Percentiles rank a stretch among this genome's conserved stretches.
Conservation (phyloP, 768 basidiomycete genomes). For the Leccinum barrowsii region DNA sequence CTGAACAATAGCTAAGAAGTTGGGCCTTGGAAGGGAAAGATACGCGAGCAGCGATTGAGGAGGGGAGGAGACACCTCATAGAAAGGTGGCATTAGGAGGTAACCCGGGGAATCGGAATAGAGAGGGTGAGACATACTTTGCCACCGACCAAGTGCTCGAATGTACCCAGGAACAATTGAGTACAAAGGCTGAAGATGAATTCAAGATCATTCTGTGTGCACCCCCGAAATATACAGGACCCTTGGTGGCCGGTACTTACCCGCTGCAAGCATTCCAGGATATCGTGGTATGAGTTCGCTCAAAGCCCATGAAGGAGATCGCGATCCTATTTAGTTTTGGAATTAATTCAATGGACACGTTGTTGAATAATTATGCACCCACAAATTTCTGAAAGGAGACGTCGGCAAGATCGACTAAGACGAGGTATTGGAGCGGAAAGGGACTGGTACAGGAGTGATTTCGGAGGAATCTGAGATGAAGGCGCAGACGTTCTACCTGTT, state of each 20-base stretch:
- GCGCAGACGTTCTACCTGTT: conserved; percentile 55
- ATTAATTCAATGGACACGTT: conserved; percentile 4
- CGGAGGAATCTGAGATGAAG: conserved; percentile 51
- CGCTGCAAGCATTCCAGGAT: conserved; percentile 74
- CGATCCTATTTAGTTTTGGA: conserved; percentile 40
- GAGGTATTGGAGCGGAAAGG: conserved; percentile 60
- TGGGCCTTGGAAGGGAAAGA: conserved; percentile 61
- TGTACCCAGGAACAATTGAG: conserved; percentile 76
- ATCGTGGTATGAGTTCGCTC: conserved; percentile 64
- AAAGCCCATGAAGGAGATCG: conserved; percentile 64
- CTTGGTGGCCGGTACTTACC: conserved; percentile 36
- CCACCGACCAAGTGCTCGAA: conserved; percentile 61
- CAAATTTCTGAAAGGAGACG: conserved; percentile 53
- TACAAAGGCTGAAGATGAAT: conserved; percentile 52
- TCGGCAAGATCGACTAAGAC: conserved; percentile 61
- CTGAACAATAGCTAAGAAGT: conserved; percentile 52
- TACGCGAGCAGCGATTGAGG: conserved; percentile 54
- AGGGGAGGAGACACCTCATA: conserved; percentile 58
- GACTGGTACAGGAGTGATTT: conserved; percentile 22
- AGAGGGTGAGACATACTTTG: conserved; percentile 47
- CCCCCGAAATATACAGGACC: background rate
- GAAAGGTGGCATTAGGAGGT: conserved; percentile 5
- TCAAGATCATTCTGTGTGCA: conserved; percentile 1
- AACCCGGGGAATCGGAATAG: conserved; percentile 1
- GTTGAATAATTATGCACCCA: conserved; percentile 34